These are phyloP conservation scores for Starmera stellimalicola DNA, from an alignment of 1,139 yeast species.

Conservation along the genomic window DNA sequence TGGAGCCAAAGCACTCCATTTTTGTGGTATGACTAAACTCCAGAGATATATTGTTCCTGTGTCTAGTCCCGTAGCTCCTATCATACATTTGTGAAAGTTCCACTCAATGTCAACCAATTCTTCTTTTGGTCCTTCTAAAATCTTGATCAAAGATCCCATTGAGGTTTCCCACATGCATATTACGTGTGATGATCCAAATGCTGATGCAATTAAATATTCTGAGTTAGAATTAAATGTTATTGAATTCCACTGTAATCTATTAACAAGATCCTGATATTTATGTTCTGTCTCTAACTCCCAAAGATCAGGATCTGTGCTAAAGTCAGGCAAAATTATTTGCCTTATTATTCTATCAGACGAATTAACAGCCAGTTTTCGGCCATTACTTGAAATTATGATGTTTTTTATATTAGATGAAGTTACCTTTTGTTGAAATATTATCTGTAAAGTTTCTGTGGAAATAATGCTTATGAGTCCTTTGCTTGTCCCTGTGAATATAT, in stretches of 20 bases:
- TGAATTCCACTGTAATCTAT: conserved; percentile 82
- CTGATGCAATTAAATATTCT: conserved; percentile 84
- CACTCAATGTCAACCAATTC: conserved; percentile 75
- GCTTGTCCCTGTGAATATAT: conserved; percentile 63
- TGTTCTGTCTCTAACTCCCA: conserved; percentile 65
- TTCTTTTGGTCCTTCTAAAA: conserved; percentile 88
- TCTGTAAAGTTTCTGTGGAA: conserved; percentile 18
- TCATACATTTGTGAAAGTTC: conserved; percentile 67
- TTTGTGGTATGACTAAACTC: conserved; percentile 78
- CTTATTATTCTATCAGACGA: conserved; percentile 78
- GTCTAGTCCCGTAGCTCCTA: conserved; percentile 86
- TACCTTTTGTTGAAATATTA: conserved; percentile 43
- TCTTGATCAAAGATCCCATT: conserved; percentile 80
- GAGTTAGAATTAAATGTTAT: conserved; percentile 61
- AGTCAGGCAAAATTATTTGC: conserved; percentile 50
- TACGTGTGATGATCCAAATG: conserved; percentile 83
- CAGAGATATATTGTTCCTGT: conserved; percentile 77
- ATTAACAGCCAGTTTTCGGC: conserved; percentile 64
- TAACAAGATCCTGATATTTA: conserved; percentile 85
- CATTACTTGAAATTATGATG: conserved; percentile 55
- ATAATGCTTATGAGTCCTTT: conserved; percentile 64
- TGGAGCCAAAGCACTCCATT: conserved; percentile 96
- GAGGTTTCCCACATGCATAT: conserved; percentile 90
- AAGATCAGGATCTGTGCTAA: conserved; percentile 8
- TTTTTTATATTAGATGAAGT: conserved; percentile 68